These are phyloP conservation scores for Acorus calamus DNA, from an alignment of 106 monocot species.

Conservation along the genomic window DNA sequence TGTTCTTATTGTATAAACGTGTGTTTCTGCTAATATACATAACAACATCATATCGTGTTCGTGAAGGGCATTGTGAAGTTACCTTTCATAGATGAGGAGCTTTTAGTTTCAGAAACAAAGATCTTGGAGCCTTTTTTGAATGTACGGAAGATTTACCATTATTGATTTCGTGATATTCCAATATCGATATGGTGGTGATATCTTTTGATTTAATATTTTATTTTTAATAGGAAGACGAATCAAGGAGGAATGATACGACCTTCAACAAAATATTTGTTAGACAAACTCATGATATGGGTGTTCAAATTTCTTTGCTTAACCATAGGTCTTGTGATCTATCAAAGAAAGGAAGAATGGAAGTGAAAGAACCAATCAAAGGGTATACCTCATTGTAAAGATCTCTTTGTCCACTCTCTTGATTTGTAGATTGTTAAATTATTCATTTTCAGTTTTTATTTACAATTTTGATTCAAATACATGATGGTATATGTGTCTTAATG, in stretches of 20 bases:
- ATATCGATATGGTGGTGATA: too few relatives aligned
- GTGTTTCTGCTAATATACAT: background rate
- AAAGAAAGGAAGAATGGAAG: background rate
- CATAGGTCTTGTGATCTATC: background rate
- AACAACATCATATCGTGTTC: background rate
- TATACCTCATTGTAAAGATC: too few relatives aligned
- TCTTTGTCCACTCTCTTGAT: too few relatives aligned
- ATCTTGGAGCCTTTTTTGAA: conserved; percentile 11
- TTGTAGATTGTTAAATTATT: too few relatives aligned
- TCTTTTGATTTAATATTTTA: background rate
- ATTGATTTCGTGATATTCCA: background rate
- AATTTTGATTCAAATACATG: too few relatives aligned
- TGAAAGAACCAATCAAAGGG: too few relatives aligned
- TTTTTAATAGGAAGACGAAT: conserved; percentile 10
- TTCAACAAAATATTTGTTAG: conserved; percentile 11
- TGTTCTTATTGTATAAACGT: background rate
- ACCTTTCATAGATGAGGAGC: conserved; percentile 29
- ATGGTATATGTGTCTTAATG: background rate
- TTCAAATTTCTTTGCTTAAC: background rate
- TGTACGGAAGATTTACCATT: conserved; percentile 1
- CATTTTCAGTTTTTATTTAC: too few relatives aligned
- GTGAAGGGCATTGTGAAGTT: conserved; percentile 26
- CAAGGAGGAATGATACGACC: background rate
- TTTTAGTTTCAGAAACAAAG: conserved; percentile 13
- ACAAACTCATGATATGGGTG: background rate